Percentiles rank a stretch among this genome's conserved stretches.
Conservation (phyloP, 352 stramenopile genomes). For the Saprolegnia parasitica region DNA sequence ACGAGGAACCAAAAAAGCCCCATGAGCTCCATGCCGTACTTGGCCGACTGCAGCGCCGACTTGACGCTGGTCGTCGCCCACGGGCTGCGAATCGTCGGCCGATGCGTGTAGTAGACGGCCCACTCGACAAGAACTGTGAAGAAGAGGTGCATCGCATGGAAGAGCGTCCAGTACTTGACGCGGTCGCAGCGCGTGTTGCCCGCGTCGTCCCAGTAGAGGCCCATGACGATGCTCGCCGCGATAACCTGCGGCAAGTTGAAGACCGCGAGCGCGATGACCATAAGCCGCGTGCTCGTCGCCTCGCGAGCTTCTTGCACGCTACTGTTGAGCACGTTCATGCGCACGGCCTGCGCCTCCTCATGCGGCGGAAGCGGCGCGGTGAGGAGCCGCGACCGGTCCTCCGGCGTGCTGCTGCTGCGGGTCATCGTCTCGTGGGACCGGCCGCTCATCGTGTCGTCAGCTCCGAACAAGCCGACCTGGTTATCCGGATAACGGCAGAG, state of each 20-base stretch:
- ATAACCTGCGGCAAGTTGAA: constrained; percentile 76
- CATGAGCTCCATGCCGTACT: constrained; percentile 71
- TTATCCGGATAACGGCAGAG: background rate
- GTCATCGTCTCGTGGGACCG: background rate
- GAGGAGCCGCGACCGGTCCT: constrained; percentile 35
- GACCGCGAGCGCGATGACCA: constrained; percentile 73
- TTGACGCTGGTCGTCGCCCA: constrained; percentile 2
- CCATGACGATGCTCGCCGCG: constrained; percentile 51
- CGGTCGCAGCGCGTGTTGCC: constrained; percentile 64
- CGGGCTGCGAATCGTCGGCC: background rate
- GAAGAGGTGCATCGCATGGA: constrained; percentile 65
- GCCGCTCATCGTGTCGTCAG: background rate
- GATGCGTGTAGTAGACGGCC: constrained; percentile 52
- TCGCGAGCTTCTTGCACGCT: constrained; percentile 75
- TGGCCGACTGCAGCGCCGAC: constrained; percentile 37
- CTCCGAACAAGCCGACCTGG: background rate
- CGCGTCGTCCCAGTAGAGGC: constrained; percentile 53
- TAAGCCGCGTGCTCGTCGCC: constrained; percentile 68
- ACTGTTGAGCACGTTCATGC: constrained; percentile 80
- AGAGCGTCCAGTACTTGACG: constrained; percentile 77
- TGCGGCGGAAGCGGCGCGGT: constrained; percentile 34
- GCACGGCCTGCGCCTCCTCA: constrained; percentile 73
- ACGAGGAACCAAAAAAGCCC: constrained; percentile 85
- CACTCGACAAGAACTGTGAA: constrained; percentile 70
- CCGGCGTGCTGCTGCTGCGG: background rate